These are phyloP conservation scores for Knufia fluminis DNA, from an alignment of 2,329 filamentous ascomycete genomes.

Conservation along the genomic window DNA sequence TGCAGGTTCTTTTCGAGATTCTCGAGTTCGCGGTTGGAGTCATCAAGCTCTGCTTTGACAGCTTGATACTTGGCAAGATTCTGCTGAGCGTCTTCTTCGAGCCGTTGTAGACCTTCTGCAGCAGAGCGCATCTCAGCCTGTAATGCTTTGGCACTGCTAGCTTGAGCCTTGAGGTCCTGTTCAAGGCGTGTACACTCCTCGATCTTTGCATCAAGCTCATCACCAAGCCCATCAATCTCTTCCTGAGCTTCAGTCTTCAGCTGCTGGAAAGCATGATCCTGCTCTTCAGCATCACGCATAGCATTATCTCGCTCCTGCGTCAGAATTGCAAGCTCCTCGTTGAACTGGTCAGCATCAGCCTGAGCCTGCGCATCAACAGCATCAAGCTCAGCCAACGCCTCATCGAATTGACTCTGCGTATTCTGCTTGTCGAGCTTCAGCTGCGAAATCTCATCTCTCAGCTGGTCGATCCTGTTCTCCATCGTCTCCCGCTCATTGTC, in stretches of 20 bases:
- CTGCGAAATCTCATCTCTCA: conserved; percentile 78
- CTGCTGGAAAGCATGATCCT: conserved; percentile 42
- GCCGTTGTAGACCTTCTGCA: conserved; percentile 71
- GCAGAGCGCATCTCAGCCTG: conserved; percentile 90
- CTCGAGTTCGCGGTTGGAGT: conserved; percentile 79
- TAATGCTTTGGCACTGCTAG: conserved; percentile 82
- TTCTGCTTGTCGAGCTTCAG: conserved; percentile 85
- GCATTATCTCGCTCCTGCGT: conserved; percentile 82
- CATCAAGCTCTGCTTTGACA: conserved; percentile 71
- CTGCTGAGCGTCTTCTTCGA: conserved; percentile 81
- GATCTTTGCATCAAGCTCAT: conserved; percentile 62
- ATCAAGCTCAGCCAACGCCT: conserved; percentile 71
- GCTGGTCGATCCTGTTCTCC: conserved; percentile 71
- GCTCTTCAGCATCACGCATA: conserved; percentile 60
- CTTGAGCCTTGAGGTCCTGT: conserved; percentile 62
- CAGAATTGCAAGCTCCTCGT: conserved; percentile 69
- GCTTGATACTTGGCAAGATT: conserved; percentile 71
- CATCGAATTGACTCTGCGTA: conserved; percentile 71
- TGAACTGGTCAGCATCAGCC: conserved; percentile 68
- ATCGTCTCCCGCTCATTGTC: conserved; percentile 78
- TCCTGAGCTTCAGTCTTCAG: conserved; percentile 51
- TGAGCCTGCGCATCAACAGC: conserved; percentile 63
- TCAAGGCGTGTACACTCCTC: conserved; percentile 62
- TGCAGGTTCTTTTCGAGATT: conserved; percentile 73
- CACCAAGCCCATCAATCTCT: conserved; percentile 48